Base-by-base conservation (phyloP, 1,284 basidiomycete genomes). In the Termitomyces sp. region DNA sequence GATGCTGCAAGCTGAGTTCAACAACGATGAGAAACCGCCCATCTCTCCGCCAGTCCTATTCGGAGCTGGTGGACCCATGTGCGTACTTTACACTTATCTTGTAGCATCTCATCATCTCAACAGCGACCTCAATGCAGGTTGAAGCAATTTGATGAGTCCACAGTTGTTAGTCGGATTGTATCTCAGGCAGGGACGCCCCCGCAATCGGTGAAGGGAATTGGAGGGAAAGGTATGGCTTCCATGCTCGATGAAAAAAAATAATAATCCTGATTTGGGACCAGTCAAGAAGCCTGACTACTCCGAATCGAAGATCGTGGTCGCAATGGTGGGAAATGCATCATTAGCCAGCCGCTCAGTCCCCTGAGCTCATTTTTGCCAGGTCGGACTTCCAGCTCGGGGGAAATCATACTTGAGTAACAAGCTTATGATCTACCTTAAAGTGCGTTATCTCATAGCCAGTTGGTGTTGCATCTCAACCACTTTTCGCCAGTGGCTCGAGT, bases 231-330 rank as follows among this genome's bases (percentile, higher is more conserved):
- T 86, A 59, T 51, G 68, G 54, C 10, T 15, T 53, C 36, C 21
- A 42, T 19, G 38, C 52, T 34, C 28, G 19, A 38, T 54, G 26
- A 38, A 24, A 24, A 24, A 33, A 52, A n/a, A n/a, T n/a, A n/a
- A 55, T 42, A 26, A 30, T 58, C 8, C 51, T 44, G 33, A 55
- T 33, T 38, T 47, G 31, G 15, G 48, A 15, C 26, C 61, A 91
- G 94, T 96, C 41, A 90, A 91, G 52, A 97, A 96, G 71, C 96
- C 97, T 3, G 97, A 99, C 68, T 98, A 98, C 65, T 96, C 93
- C 3, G 94, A 98, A 66, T 92, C 92, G 46, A 99, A 99, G 81
- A 98, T 99, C 63, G 94, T 99, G 7, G 84, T 99, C 5, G 96
- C 96, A 3, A 98, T 98, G 93, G 96, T 94, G 62, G 50, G 73